A percentile compares a stretch with the other conserved stretches of the same genome.
These are phyloP conservation scores for Rhizopus stolonifer DNA, from an alignment of 371 early-diverging fungal genomes.

Conservation along the genomic window DNA sequence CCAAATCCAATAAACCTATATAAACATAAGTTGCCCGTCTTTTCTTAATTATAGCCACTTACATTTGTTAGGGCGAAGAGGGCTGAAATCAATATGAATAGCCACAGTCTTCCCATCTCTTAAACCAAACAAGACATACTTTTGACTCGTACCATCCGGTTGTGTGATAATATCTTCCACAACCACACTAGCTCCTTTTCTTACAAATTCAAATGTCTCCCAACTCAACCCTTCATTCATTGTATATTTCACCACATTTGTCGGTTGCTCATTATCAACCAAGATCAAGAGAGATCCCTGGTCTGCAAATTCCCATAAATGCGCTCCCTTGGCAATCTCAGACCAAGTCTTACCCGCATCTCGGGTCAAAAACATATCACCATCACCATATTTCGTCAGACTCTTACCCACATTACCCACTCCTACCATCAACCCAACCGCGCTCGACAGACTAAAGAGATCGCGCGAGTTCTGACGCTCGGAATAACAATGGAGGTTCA, in stretches of 20 bases:
- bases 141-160: slow-evolving; percentile 70
- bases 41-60: slow-evolving; percentile 5
- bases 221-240: slow-evolving; percentile 69
- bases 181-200: slow-evolving; percentile 48
- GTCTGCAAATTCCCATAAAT: slow-evolving; percentile 86
- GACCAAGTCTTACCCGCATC: slow-evolving; percentile 83
- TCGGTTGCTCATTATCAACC: slow-evolving; percentile 74
- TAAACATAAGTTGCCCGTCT: background rate
- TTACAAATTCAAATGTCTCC: slow-evolving; percentile 54
- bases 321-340: slow-evolving; percentile 70
- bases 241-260: slow-evolving; percentile 65
- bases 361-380: slow-evolving; percentile 83
- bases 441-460: slow-evolving; percentile 73
- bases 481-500: slow-evolving; percentile 84
- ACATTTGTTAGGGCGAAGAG: slow-evolving; percentile 67
- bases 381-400: slow-evolving; percentile 64
- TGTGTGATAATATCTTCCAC: slow-evolving; percentile 70
- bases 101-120: slow-evolving; percentile 49
- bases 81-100: slow-evolving; percentile 76
- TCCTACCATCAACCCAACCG: slow-evolving; percentile 88
- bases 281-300: slow-evolving; percentile 77
- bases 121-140: slow-evolving; percentile 67
- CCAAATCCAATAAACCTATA: slow-evolving; percentile 33
- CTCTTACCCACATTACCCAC: slow-evolving; percentile 87
- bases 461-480: slow-evolving; percentile 76